Evolutionary conservation across 2,329 filamentous ascomycete genomes (phyloP).

Genomic region (Gnomoniopsis smithogilvyi): DNA sequence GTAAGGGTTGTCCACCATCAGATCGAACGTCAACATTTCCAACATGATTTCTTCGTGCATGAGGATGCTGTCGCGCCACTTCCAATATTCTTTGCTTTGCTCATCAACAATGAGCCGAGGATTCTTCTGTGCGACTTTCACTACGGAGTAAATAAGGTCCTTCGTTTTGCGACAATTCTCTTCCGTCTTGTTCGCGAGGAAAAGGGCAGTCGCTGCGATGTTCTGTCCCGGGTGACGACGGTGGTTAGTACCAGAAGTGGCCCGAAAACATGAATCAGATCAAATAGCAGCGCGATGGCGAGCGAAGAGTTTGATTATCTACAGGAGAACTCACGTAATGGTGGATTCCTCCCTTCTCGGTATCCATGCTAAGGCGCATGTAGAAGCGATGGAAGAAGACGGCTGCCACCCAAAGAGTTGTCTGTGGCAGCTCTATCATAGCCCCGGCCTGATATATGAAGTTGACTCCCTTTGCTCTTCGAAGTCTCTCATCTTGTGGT

Average conservation of each 20-base stretch:
- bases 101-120: constrained; percentile 87
- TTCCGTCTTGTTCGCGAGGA: constrained; percentile 94
- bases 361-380: constrained; percentile 82
- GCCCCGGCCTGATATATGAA: constrained; percentile 95
- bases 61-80: constrained; percentile 92
- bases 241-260: background rate
- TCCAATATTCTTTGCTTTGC: constrained; percentile 97
- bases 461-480: constrained; percentile 88
- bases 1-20: constrained; percentile 87
- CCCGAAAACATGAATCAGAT: too few relatives aligned
- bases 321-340: constrained; percentile 69
- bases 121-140: constrained; percentile 93
- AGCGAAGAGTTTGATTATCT: too few relatives aligned
- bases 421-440: constrained; percentile 85
- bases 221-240: constrained; percentile 43
- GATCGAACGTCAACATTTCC: constrained; percentile 88
- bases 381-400: constrained; percentile 96
- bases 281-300: background rate
- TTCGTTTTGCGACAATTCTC: constrained; percentile 96
- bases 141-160: constrained; percentile 89
- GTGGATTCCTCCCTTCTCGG: constrained; percentile 74
- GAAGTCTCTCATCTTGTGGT: constrained; percentile 71
- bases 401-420: constrained; percentile 86
- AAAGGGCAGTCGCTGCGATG: constrained; percentile 86
- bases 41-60: constrained; percentile 91